A percentile compares a stretch with the other conserved stretches of the same genome.
Evolutionary conservation across 148 eudicot species (phyloP).

Genomic region (Arctostaphylos glauca): DNA sequence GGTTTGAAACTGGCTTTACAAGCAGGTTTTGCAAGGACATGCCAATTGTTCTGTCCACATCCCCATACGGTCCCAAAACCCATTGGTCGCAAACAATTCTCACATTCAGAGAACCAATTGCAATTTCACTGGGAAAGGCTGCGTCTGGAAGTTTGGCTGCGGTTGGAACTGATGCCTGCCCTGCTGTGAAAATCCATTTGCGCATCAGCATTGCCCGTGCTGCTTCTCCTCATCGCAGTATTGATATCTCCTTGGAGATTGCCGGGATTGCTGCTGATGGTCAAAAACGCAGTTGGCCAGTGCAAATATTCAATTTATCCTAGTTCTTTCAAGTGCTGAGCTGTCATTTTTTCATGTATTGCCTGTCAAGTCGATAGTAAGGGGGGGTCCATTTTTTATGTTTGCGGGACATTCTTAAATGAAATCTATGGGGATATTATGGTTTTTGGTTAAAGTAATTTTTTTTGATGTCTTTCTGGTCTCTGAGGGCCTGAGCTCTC

Average conservation of each 20-base stretch:
- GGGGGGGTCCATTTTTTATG: background rate
- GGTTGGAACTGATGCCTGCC: slow-evolving; percentile 58
- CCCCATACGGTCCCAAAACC: slow-evolving; percentile 68
- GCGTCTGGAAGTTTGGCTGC: slow-evolving; percentile 28
- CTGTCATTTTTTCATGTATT: background rate
- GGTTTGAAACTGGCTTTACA: slow-evolving; percentile 94
- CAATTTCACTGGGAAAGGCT: slow-evolving; percentile 40
- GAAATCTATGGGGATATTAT: background rate
- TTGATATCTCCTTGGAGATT: slow-evolving; percentile 86
- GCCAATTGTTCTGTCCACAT: slow-evolving; percentile 70
- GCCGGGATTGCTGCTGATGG: slow-evolving; percentile 55
- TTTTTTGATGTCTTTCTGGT: background rate
- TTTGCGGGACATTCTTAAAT: background rate
- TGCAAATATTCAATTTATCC: slow-evolving; percentile 62
- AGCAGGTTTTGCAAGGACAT: slow-evolving; percentile 73
- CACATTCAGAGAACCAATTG: slow-evolving; percentile 79
- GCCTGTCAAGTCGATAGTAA: background rate
- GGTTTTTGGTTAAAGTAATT: background rate
- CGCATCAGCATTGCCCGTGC: slow-evolving; percentile 89
- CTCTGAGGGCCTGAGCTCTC: background rate
- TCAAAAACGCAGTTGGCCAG: slow-evolving; percentile 63
- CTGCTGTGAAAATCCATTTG: slow-evolving; percentile 55
- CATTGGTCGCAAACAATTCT: slow-evolving; percentile 92
- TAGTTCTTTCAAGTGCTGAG: slow-evolving; percentile 8
- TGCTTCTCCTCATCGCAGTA: slow-evolving; percentile 76